Evolutionary conservation across 495 filamentous ascomycete genomes (phyloP).

Genomic region (Penicillium herquei): DNA sequence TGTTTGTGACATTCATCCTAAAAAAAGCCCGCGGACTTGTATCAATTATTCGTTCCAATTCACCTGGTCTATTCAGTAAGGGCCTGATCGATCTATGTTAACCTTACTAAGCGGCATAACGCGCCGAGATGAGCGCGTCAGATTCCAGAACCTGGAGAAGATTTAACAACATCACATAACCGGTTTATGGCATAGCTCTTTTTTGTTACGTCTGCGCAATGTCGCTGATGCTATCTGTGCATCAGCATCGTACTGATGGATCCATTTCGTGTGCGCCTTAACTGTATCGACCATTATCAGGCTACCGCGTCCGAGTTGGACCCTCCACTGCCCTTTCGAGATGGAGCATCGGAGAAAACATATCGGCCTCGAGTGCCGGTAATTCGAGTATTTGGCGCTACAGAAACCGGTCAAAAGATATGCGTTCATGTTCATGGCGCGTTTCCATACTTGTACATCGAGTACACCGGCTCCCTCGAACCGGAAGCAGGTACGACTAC

Average conservation of each 20-base stretch:
- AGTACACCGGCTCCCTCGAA: slow-evolving; percentile 72
- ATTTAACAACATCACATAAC: background rate
- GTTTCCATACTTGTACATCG: slow-evolving; percentile 90
- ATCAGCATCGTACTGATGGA: slow-evolving; percentile 48
- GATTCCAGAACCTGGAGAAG: slow-evolving; percentile 3
- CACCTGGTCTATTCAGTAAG: no score
- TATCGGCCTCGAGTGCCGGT: slow-evolving; percentile 74
- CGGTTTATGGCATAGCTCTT: slow-evolving; percentile 9
- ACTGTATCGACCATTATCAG: slow-evolving; percentile 95
- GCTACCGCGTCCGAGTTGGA: slow-evolving; percentile 74
- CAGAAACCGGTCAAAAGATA: slow-evolving; percentile 93
- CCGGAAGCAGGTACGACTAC: slow-evolving; percentile 58
- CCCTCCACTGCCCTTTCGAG: slow-evolving; percentile 63
- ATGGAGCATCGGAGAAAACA: slow-evolving; percentile 50
- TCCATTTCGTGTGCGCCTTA: slow-evolving; percentile 80
- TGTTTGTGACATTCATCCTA: no score
- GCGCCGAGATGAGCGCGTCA: slow-evolving; percentile 4
- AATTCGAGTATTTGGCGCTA: slow-evolving; percentile 87
- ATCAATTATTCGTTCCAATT: no score
- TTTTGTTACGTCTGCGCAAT: slow-evolving; percentile 15
- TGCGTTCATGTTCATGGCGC: slow-evolving; percentile 96
- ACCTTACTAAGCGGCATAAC: slow-evolving; percentile 5
- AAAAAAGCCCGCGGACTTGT: no score
- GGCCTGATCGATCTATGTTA: no score
- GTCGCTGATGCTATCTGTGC: slow-evolving; percentile 28